phyloP scores from a whole-genome alignment of 108 stramenopile species.

The Skeletonema grethae region DNA sequence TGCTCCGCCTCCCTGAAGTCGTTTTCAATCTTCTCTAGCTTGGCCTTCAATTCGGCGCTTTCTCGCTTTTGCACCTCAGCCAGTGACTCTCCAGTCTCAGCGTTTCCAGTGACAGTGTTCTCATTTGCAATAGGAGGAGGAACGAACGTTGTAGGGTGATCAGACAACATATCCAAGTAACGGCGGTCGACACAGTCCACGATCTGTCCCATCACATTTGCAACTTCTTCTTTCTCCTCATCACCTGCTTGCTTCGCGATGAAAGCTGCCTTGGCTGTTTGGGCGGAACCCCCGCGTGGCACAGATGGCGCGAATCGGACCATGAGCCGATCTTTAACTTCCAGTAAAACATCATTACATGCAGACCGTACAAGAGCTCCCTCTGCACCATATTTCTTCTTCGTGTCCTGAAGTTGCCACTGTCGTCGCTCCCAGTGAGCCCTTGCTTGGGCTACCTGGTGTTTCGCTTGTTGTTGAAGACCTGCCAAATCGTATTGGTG shows the following conservation, averaged over 20 bases:
- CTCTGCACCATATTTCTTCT: conserved; percentile 18
- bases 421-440: conserved; percentile 18
- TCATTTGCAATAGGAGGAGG: conserved; percentile 48
- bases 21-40: conserved; percentile 31
- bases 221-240: conserved; percentile 7
- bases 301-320: neutral
- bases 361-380: conserved; percentile 2
- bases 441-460: neutral
- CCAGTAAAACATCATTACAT: conserved; percentile 17
- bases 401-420: conserved; percentile 2
- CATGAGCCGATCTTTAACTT: conserved; percentile 16
- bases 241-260: conserved; percentile 2
- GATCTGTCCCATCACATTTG: conserved; percentile 27
- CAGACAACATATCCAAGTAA: conserved; percentile 15
- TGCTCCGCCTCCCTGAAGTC: conserved; percentile 56
- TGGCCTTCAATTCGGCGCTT: conserved; percentile 22
- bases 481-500: conserved; percentile 7
- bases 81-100: conserved; percentile 55
- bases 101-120: conserved; percentile 25
- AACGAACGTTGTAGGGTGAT: conserved; percentile 43
- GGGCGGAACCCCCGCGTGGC: conserved; percentile 6
- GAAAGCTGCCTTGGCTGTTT: neutral
- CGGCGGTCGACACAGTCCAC: conserved; percentile 32
- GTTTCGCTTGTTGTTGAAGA: neutral
- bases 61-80: conserved; percentile 50